A percentile compares a stretch with the other conserved stretches of the same genome.
Evolutionary conservation across 2,329 filamentous ascomycete genomes (phyloP).

Genomic region (Didymella glomerata): DNA sequence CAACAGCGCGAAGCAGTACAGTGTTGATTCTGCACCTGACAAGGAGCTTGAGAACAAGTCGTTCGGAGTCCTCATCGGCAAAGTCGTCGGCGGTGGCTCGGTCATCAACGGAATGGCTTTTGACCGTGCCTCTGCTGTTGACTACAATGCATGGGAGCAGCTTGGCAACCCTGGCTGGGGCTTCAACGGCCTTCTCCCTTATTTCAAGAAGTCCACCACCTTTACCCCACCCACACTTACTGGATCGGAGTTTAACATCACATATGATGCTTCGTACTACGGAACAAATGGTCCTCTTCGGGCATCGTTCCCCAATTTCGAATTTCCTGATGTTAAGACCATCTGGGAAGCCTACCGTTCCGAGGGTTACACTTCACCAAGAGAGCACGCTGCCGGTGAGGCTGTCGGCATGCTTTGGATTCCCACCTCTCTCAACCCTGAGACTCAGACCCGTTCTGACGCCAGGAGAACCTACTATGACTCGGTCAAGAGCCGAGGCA

Average conservation of each 20-base stretch:
- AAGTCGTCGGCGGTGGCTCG: constrained; percentile 45
- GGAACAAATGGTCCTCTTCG: constrained; percentile 11
- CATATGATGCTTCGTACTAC: constrained; percentile 11
- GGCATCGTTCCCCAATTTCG: constrained; percentile 8
- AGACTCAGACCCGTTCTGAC: constrained; percentile 17
- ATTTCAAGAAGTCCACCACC: constrained; percentile 40
- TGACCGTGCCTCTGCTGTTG: constrained; percentile 40
- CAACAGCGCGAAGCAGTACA: constrained; percentile 24
- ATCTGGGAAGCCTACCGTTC: constrained; percentile 17
- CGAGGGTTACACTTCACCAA: constrained; percentile 13
- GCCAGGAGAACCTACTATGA: constrained; percentile 27
- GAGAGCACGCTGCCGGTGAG: constrained; percentile 23
- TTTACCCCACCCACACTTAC: constrained; percentile 10
- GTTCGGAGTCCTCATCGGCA: constrained; percentile 25
- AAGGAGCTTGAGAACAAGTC: constrained; percentile 31
- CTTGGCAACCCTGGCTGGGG: constrained; percentile 64
- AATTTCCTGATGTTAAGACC: constrained; percentile 19
- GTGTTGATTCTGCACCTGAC: constrained; percentile 27
- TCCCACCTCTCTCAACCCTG: constrained; percentile 28
- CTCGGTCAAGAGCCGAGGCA: constrained; percentile 20
- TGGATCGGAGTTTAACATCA: constrained; percentile 10
- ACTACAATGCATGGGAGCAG: constrained; percentile 62
- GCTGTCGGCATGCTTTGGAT: constrained; percentile 41
- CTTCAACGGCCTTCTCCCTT: constrained; percentile 56
- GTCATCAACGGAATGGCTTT: constrained; percentile 36